phyloP scores from a whole-genome alignment of 305 asterid genomes.

The Fraxinus velutina region DNA sequence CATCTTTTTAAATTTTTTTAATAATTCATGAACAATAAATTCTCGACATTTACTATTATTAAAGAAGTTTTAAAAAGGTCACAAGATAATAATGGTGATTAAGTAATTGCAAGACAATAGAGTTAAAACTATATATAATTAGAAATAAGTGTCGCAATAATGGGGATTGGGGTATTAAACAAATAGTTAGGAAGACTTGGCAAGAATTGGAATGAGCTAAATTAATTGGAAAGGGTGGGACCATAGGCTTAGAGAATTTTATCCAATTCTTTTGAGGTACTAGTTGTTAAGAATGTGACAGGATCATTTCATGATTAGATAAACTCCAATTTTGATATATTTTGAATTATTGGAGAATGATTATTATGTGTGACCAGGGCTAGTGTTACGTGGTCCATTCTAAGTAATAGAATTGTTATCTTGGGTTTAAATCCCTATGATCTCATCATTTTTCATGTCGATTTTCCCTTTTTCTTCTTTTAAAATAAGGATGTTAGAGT shows the following conservation, averaged over 20 bases:
- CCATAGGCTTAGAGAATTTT: neutral
- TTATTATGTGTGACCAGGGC: neutral
- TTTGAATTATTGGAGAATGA: slow-evolving; percentile 8
- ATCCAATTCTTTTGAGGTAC: slow-evolving; percentile 23
- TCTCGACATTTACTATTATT: neutral
- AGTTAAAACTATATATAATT: slow-evolving; percentile 1
- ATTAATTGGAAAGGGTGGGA: slow-evolving; percentile 11
- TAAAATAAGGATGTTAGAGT: neutral
- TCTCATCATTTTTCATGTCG: neutral
- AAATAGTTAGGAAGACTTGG: slow-evolving; percentile 27
- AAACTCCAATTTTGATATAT: neutral
- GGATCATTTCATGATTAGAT: neutral
- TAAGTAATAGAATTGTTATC: neutral
- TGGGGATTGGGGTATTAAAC: slow-evolving; percentile 23
- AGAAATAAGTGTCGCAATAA: slow-evolving; percentile 7
- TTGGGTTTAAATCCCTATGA: neutral
- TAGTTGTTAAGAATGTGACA: slow-evolving; percentile 10
- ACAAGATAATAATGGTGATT: slow-evolving; percentile 20
- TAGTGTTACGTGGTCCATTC: neutral
- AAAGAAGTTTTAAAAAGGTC: neutral
- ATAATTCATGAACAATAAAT: neutral
- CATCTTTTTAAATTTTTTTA: neutral
- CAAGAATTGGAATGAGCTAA: slow-evolving; percentile 18
- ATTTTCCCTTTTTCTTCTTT: neutral
- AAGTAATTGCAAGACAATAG: slow-evolving; percentile 5